Base-by-base conservation (phyloP, 495 filamentous ascomycete species). In the Ascobolus immersus region DNA sequence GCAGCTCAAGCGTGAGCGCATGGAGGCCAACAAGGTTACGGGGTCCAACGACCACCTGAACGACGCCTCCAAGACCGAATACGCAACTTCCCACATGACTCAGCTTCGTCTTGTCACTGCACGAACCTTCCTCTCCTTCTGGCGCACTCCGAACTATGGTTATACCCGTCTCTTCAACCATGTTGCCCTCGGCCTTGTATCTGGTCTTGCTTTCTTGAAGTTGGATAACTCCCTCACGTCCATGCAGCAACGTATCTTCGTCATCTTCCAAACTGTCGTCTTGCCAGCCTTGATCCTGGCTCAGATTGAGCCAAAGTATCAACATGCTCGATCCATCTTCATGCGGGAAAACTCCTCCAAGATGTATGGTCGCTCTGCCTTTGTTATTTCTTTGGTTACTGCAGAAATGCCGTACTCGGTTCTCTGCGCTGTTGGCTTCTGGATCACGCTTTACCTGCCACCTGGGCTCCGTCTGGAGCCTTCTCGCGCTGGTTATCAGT, bases 81-180 rank as follows among this genome's bases (percentile, higher is more conserved):
- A 72, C 38, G 76, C 76, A 11, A 77, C 75, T 0, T 76, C 76
- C 3, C 49, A 77, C 7, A 57, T 55, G 56, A 72, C 74, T 46
- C 76, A 82, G 48, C 57, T 78, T 49, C 64, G 62, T 36, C 53
- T 68, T 1, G 75, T 79, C 21, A 58, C 64, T 39, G 57, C 54
- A 21, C 65, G 76, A 9, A 69, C 64, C 14, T 66, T 73, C 44
- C 55, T 73, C 9, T 57, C 66, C 6, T 74, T 71, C 52, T 81
- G 72, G 71, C 64, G 76, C 21, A 67, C 66, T 1, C 71, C 69
- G 5, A 76, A 78, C 53, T 81, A 76, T 43, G 65, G 65, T 11
- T 78, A 78, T 42, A 80, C 77, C 11, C 63, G 77, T 20, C 55
- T 86, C 5, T 78, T 79, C 58, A 71, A 71, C 37, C 72, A 82